Conservation (phyloP, 257 asterid genomes). For the Ilex asprella region DNA sequence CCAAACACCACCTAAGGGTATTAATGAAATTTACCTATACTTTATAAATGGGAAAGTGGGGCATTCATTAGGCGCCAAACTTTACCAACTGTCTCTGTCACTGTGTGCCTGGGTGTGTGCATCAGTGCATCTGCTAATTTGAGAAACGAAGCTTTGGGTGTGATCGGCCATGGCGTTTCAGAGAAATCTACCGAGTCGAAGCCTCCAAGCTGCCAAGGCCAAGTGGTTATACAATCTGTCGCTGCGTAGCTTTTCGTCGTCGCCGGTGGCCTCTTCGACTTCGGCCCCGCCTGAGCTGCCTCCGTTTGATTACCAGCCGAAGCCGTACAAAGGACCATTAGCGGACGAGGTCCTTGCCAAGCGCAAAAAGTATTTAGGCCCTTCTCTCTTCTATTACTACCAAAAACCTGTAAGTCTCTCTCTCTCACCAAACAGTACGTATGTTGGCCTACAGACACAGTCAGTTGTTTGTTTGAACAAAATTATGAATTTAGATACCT, state of each 20-base stretch:
- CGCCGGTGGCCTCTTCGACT: not conserved
- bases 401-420: constrained; percentile 67
- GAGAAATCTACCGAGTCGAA: constrained; percentile 9
- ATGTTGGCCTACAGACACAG: no score
- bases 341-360: constrained; percentile 73
- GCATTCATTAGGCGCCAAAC: no score
- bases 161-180: constrained; percentile 26
- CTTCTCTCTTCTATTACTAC: constrained; percentile 78
- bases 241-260: constrained; percentile 28
- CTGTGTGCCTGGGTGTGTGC: no score
- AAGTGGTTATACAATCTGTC: constrained; percentile 15
- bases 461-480: no score
- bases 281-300: constrained; percentile 39
- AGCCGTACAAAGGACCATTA: constrained; percentile 66
- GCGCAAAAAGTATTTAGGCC: constrained; percentile 72
- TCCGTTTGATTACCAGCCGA: constrained; percentile 62
- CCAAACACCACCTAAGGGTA: no score
- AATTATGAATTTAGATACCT: no score
- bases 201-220: constrained; percentile 9
- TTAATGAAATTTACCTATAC: no score
- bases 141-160: no score
- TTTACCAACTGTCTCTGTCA: no score
- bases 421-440: not conserved
- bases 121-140: no score
- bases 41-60: no score